Percentiles rank a stretch among this genome's conserved stretches.
These are phyloP conservation scores for Debaryomyces singareniensis DNA, from an alignment of 1,139 yeast genomes.

Conservation along the genomic window DNA sequence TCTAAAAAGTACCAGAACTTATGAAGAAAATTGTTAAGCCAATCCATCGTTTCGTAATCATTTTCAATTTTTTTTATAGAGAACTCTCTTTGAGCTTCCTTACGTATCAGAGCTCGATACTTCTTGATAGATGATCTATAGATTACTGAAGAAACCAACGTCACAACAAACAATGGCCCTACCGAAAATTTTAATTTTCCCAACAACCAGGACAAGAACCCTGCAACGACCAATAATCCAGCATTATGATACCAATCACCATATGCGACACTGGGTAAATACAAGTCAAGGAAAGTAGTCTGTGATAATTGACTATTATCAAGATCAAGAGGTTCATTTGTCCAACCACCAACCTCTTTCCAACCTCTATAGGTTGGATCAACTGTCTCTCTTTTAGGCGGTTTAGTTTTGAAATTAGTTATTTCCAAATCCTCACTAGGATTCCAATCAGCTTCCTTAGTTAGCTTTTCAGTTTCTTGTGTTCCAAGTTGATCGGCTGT, in stretches of 20 bases:
- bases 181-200: slow-evolving; percentile 75
- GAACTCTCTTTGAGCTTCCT: slow-evolving; percentile 79
- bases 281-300: slow-evolving; percentile 64
- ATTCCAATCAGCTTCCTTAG: slow-evolving; percentile 10
- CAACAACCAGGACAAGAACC: slow-evolving; percentile 64
- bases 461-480: slow-evolving; percentile 4
- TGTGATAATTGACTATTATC: slow-evolving; percentile 65
- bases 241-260: slow-evolving; percentile 97
- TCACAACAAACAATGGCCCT: slow-evolving; percentile 73
- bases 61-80: slow-evolving; percentile 74
- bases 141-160: slow-evolving; percentile 52
- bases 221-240: slow-evolving; percentile 60
- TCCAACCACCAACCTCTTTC: slow-evolving; percentile 92
- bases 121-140: slow-evolving; percentile 82
- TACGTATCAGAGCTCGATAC: slow-evolving; percentile 67
- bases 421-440: slow-evolving; percentile 33
- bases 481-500: slow-evolving; percentile 3
- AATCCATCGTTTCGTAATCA: slow-evolving; percentile 90
- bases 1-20: slow-evolving; percentile 90
- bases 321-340: slow-evolving; percentile 57
- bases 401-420: slow-evolving; percentile 27
- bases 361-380: slow-evolving; percentile 79
- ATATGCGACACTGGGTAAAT: slow-evolving; percentile 63
- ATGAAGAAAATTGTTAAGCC: slow-evolving; percentile 83
- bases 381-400: slow-evolving; percentile 47